Evolutionary conservation across 768 basidiomycete genomes (phyloP), one percentile per base, ranked within the genome.

Genomic region (Tulasnella sp.): DNA sequence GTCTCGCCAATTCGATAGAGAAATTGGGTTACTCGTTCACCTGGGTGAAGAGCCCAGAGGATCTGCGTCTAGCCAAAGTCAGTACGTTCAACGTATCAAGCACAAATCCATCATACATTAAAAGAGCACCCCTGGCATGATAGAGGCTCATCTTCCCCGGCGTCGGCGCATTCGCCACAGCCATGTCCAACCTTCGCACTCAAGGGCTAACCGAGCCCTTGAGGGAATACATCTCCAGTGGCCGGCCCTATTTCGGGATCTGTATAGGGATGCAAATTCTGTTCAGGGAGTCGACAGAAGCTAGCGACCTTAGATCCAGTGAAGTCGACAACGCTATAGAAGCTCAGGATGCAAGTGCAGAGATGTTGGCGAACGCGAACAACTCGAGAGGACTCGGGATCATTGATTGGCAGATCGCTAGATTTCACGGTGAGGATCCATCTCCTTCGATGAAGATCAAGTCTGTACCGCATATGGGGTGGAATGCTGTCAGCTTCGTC

Each of bases 211-310:
- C 87, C 34, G 80, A 87, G 63, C 92, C 90, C 24, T 76, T 99
- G 59, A 79, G 78, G 62, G 72, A 78, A 52, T 99, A 97, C 70
- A 83, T 99, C 65, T 71, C 73, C 15, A 89, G 89, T 10, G 94
- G 96, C 24, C 80, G 78, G 65, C 96, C 94, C 1, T 99, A 96
- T 73, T 90, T 96, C 72, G 91, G 91, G 41, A 98, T 99, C 74
- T 99, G 96, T 73, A 89, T 99, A 67, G 96, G 96, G 66, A 85
- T 99, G 84, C 96, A 99, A 72, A 81, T 96, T 59, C 87, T 99
- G 62, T 98, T 92, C 73, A 74, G 79, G 60, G 82, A 86, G 12
- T 97, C 94, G 15, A 73, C 80, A 62, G 96, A 99, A 74, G 74
- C 25, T 70, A 66, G n/a, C 93, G 61, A 60, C n/a, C 29, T 59